Evolutionary conservation across 2,329 filamentous ascomycete genomes (phyloP).

Genomic region (Niveomyces coronatus): DNA sequence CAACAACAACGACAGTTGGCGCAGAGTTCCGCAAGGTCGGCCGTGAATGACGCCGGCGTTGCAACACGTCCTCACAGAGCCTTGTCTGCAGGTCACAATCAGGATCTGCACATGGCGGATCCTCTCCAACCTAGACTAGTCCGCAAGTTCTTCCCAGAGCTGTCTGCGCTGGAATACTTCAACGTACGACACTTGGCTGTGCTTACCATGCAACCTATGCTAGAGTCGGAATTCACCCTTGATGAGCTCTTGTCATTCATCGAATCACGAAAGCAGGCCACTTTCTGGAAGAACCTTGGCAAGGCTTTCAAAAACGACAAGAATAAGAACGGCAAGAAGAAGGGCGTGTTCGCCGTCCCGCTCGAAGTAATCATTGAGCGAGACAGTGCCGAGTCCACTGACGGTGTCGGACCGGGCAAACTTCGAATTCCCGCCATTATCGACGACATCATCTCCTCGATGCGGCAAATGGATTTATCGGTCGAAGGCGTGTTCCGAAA

Average conservation of each 20-base stretch:
- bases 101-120: slow-evolving; percentile 42
- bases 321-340: slow-evolving; percentile 71
- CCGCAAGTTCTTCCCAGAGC: slow-evolving; percentile 89
- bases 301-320: slow-evolving; percentile 90
- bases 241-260: slow-evolving; percentile 90
- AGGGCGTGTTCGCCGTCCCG: slow-evolving; percentile 85
- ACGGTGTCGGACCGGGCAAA: slow-evolving; percentile 86
- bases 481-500: slow-evolving; percentile 98
- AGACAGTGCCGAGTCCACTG: slow-evolving; percentile 93
- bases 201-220: slow-evolving; percentile 83
- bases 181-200: slow-evolving; percentile 94
- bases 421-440: slow-evolving; percentile 86
- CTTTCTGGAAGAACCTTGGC: slow-evolving; percentile 96
- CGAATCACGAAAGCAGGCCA: slow-evolving; percentile 77
- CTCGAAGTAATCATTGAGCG: slow-evolving; percentile 83
- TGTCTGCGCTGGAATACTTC: slow-evolving; percentile 93
- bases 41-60: slow-evolving; percentile 30
- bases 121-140: slow-evolving; percentile 42
- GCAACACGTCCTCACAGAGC: slow-evolving; percentile 57
- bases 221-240: slow-evolving; percentile 84
- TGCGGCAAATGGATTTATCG: slow-evolving; percentile 98
- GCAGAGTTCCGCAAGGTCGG: slow-evolving; percentile 55
- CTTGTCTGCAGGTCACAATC: slow-evolving; percentile 44
- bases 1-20: slow-evolving; percentile 47
- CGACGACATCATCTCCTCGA: slow-evolving; percentile 87